Conservation (phyloP, 2,329 filamentous ascomycete genomes). For the Colletotrichum lentis region DNA sequence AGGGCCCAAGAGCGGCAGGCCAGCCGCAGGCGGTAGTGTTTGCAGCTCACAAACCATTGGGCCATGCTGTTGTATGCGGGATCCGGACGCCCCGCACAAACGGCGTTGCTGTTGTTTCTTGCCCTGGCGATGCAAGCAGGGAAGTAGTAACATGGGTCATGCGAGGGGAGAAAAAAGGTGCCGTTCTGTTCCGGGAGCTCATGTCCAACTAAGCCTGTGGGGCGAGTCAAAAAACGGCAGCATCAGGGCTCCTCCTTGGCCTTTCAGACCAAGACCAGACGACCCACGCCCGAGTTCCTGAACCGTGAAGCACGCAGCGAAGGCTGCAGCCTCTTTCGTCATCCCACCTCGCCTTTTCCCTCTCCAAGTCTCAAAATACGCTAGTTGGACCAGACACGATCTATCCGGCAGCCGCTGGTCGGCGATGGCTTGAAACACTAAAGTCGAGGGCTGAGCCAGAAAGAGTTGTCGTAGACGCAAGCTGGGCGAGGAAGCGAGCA, state of each 20-base stretch:
- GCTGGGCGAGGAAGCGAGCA: not conserved
- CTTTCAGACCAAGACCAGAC: not conserved
- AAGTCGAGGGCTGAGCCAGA: not conserved
- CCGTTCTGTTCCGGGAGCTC: not conserved
- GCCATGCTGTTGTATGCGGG: not conserved
- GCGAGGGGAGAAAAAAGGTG: not conserved
- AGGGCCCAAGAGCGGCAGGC: not conserved
- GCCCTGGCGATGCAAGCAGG: not conserved
- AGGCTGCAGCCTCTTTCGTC: not conserved
- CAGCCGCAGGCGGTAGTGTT: no score
- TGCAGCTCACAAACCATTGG: not conserved
- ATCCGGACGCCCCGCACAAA: not conserved
- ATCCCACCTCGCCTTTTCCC: not conserved
- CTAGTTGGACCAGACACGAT: conserved; percentile 10
- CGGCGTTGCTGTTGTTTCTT: not conserved
- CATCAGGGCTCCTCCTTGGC: no score
- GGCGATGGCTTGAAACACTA: not conserved
- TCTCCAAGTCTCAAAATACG: conserved; percentile 4
- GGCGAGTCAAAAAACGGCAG: no score
- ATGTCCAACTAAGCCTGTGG: not conserved
- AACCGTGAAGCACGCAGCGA: not conserved
- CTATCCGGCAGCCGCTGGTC: conserved; percentile 17
- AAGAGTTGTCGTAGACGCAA: not conserved
- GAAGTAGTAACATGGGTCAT: not conserved
- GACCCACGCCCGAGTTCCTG: not conserved